Base-by-base conservation (phyloP, 257 asterid genomes). In the Echium plantagineum region DNA sequence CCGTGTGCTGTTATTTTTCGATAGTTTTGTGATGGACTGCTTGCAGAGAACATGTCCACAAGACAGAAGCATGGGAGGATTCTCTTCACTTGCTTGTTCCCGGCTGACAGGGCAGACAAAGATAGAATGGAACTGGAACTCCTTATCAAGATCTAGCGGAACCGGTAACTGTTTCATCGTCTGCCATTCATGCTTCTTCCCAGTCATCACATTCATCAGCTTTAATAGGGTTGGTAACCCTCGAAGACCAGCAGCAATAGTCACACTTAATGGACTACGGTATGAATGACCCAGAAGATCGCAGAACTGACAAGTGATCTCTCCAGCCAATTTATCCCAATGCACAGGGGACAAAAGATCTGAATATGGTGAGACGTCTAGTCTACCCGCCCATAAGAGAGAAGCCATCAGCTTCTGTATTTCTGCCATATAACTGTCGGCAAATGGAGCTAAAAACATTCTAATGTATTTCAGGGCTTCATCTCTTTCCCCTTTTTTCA, bases 11-110 rank as follows among this genome's bases (percentile, higher is more conserved):
- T 61, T 61, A 21, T 49, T 48, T 61, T 48, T 61, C 13, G 57
- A 61, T 47, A 61, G 56, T 42, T 61, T 61, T 22, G 65, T 49
- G n/a, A 61, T 61, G 8, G 65, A 61, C 54, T 61, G 65, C 65
- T 61, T 61, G 65, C 65, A 49, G 19, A 61, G 65, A 17, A 61
- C 65, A 24, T 61, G 65, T 16, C 65, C 65, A 22, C 65, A 61
- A 9, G 65, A 21, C 19, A 61, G 54, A 31, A 61, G 32, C 66
- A 63, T 63, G 1, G 66, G 66, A 12, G 66, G 66, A 19, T 63
- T 63, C 21, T 19, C 66, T 63, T 63, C 59, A 13, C 66, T 63
- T 12, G 59, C 66, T 42, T 63, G 66, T 1, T 63, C 66, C 31
- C 66, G 28, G 24, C 66, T 63, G 21, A 63, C 66, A 15, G 66